Base-by-base conservation (phyloP, 352 stramenopile species). In the Pythium dissimile region DNA sequence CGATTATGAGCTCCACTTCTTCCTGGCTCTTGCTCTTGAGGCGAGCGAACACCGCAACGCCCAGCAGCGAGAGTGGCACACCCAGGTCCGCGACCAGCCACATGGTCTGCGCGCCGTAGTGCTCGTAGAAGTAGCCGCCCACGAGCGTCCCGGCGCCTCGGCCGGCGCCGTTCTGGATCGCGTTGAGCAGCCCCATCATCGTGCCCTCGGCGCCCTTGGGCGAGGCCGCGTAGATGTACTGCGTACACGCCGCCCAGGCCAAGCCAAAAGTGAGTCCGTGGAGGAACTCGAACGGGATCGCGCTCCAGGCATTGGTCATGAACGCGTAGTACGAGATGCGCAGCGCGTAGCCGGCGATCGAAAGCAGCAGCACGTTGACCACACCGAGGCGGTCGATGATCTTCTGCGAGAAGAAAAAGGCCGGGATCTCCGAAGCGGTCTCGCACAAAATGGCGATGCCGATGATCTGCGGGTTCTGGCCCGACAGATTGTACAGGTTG, bases 401-500 rank as follows among this genome's bases (percentile, higher is more conserved):
- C 26, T 62, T 46, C 47, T 90, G 72, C 13, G 84, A 85, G 58
- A 75, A 90, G 66, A 90, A 94, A 59, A 94, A 94, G 2, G 81
- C 84, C 12, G 84, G 84, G 5, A 94, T 62, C 66, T 94, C 84
- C 12, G 81, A 92, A 10, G 75, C 62, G 4, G 84, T 94, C 68
- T 94, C 80, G 53, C 80, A 89, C 73, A 86, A 71, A 51, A 90
- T 91, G 13, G 77, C 81, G 9, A 89, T 68, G n/a, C 84, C 81
- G 31, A 94, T 85, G 56, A 94, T 89, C 57, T 86, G 67, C 31
- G 81, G 69, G 43, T 89, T 86, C 26, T 75, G 46, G 31, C 69
- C 72, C 52, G 77, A 89, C 15, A 94, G 63, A 49, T 92, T 90
- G 71, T 88, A 92, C 21, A 94, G 62, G 46, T 94, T 86, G 35